Evolutionary conservation across 2,329 filamentous ascomycete genomes (phyloP).

Genomic region (Cercospora brassicicola): DNA sequence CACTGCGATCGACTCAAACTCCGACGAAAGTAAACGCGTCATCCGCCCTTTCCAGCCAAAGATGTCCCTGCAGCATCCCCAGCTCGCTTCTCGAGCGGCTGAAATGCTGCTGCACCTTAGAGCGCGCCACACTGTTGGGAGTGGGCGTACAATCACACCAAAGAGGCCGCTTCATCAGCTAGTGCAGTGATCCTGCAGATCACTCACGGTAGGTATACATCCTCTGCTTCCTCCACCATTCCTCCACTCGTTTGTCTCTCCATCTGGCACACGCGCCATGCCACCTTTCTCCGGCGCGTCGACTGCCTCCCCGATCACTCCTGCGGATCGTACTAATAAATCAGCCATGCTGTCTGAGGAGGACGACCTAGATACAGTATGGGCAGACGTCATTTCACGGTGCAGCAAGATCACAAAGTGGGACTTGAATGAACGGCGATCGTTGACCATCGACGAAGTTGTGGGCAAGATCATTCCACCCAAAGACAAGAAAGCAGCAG

Average conservation of each 20-base stretch:
- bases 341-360: neutral
- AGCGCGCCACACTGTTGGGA: neutral
- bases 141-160: neutral
- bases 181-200: conserved; percentile 1
- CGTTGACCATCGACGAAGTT: conserved; percentile 10
- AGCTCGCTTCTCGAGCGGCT: neutral
- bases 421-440: neutral
- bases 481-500: neutral
- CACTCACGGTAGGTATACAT: neutral
- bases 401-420: conserved; percentile 9
- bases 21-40: neutral
- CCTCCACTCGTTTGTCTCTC: neutral
- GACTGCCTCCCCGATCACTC: neutral
- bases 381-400: conserved; percentile 1
- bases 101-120: neutral
- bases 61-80: neutral
- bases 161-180: neutral
- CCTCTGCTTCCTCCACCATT: neutral
- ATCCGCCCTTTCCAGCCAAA: neutral
- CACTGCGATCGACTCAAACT: neutral
- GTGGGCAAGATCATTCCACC: conserved; percentile 4
- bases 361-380: conserved; percentile 10
- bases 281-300: neutral
- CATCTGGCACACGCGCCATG: neutral
- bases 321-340: neutral